These are phyloP conservation scores for Datisca glomerata DNA, from an alignment of 306 rosid species.

Conservation along the genomic window DNA sequence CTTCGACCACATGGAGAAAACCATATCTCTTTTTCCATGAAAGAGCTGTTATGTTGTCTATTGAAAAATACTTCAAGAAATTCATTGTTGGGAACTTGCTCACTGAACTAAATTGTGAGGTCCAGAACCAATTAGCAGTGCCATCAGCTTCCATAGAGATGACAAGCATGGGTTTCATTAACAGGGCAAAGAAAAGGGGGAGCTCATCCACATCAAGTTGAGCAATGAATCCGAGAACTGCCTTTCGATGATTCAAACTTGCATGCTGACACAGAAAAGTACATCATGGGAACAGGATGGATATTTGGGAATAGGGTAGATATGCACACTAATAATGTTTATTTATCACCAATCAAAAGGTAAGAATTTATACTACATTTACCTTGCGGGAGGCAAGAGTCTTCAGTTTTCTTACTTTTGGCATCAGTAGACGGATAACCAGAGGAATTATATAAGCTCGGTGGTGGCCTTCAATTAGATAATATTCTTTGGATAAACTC, in stretches of 20 bases:
- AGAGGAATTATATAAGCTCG: constrained; percentile 58
- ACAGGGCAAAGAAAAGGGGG: constrained; percentile 71
- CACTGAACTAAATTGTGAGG: constrained; percentile 24
- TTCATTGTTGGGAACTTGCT: constrained; percentile 33
- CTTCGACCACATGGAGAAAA: constrained; percentile 82
- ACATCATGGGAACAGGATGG: no score
- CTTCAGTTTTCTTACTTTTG: constrained; percentile 78
- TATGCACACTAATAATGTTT: no score
- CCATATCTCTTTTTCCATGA: constrained; percentile 79
- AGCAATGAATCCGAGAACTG: constrained; percentile 71
- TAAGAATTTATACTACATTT: constrained; percentile 2
- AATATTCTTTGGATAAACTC: constrained; percentile 71
- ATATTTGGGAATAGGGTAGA: no score
- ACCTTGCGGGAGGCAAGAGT: constrained; percentile 86
- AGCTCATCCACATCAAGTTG: constrained; percentile 69
- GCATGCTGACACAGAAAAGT: constrained; percentile 42
- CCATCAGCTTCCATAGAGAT: constrained; percentile 36
- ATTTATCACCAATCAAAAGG: no score
- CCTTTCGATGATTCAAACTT: constrained; percentile 70
- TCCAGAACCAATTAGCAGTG: constrained; percentile 54
- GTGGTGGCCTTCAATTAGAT: constrained; percentile 51
- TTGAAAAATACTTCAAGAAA: constrained; percentile 53
- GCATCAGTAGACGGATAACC: constrained; percentile 72
- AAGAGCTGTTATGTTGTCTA: constrained; percentile 39
- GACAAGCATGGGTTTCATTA: constrained; percentile 73